These are phyloP conservation scores for Fabrea salina DNA, from an alignment of 169 alveolate species.

Conservation along the genomic window DNA sequence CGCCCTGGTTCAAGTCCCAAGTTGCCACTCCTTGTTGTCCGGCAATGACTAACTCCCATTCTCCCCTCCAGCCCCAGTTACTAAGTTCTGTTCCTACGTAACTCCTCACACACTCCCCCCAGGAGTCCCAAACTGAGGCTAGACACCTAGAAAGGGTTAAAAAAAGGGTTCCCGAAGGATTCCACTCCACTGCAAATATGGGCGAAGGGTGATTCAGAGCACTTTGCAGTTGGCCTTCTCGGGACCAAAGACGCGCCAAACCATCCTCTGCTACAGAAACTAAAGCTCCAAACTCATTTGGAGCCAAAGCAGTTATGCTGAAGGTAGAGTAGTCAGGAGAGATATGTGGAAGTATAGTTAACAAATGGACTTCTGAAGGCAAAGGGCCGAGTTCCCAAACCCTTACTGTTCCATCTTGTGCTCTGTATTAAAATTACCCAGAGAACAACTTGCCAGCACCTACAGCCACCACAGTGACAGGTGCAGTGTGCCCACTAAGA, in stretches of 20 bases:
- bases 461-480: background rate
- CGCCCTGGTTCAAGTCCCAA: too few relatives aligned
- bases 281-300: background rate
- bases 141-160: background rate
- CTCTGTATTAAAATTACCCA: background rate
- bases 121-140: background rate
- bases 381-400: background rate
- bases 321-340: background rate
- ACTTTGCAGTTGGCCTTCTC: background rate
- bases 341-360: conserved; percentile 5
- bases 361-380: background rate
- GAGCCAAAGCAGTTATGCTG: background rate
- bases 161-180: background rate
- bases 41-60: too few relatives aligned
- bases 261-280: conserved; percentile 4
- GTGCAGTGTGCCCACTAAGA: background rate
- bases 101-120: too few relatives aligned
- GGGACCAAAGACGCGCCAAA: background rate
- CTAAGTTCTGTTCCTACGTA: too few relatives aligned
- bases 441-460: background rate
- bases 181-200: background rate
- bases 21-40: too few relatives aligned
- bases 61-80: too few relatives aligned
- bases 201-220: background rate
- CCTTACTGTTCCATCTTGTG: background rate